A percentile compares a stretch with the other conserved stretches of the same genome.
Conservation (phyloP, 352 stramenopile genomes). For the Globisporangium rhizosaccharum region DNA sequence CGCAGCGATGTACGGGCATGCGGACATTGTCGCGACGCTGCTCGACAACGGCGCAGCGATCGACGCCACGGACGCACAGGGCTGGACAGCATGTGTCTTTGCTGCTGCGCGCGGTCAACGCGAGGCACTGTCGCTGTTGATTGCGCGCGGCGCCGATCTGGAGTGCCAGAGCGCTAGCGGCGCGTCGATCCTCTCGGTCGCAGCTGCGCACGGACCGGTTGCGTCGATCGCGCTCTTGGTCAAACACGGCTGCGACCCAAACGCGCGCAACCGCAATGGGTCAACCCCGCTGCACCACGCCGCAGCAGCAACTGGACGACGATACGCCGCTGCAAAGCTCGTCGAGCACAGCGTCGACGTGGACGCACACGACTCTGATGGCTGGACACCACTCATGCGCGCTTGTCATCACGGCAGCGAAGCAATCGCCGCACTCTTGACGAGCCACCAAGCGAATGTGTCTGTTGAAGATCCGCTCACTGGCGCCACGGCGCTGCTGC, state of each 20-base stretch:
- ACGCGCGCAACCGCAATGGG: not conserved
- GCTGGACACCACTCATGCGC: slow-evolving; percentile 7
- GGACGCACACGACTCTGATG: not conserved
- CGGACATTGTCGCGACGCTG: not conserved
- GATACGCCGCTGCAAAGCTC: not conserved
- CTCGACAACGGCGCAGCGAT: not conserved
- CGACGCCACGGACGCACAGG: not conserved
- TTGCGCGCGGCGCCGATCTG: not conserved
- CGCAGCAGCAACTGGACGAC: not conserved
- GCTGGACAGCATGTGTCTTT: slow-evolving; percentile 4
- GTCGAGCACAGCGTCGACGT: not conserved
- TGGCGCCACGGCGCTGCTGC: slow-evolving; percentile 7
- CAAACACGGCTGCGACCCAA: not conserved
- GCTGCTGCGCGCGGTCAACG: slow-evolving; percentile 4
- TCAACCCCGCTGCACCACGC: slow-evolving; percentile 2
- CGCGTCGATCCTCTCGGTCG: not conserved
- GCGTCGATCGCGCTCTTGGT: slow-evolving; percentile 3
- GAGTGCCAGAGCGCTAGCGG: not conserved
- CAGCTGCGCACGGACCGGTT: slow-evolving; percentile 3
- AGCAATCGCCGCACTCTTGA: not conserved
- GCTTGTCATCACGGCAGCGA: not conserved
- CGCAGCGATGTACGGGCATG: slow-evolving; percentile 1
- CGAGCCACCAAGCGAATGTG: not conserved
- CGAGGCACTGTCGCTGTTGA: slow-evolving; percentile 4
- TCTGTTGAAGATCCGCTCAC: not conserved